Conservation (phyloP, 208 protist genomes). For the Trypanosoma lewisi region DNA sequence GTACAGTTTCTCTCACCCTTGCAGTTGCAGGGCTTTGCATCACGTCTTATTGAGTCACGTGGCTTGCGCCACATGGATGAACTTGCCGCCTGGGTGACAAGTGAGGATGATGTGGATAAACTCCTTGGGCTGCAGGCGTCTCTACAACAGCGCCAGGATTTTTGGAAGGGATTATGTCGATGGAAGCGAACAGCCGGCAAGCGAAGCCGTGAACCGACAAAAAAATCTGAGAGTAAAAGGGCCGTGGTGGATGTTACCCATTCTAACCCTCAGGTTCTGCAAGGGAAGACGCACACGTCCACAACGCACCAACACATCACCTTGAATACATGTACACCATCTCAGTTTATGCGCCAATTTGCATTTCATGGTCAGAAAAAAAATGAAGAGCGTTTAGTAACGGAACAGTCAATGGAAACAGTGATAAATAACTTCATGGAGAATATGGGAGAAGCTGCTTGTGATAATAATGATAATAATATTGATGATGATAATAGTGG, state of each 20-base stretch:
- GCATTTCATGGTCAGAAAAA: constrained; percentile 18
- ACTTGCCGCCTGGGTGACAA: constrained; percentile 30
- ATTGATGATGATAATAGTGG: too few relatives aligned
- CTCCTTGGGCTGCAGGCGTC: constrained; percentile 61
- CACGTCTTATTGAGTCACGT: constrained; percentile 34
- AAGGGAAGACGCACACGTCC: too few relatives aligned
- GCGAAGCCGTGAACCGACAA: constrained; percentile 16
- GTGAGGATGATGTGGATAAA: constrained; percentile 33
- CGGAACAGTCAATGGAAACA: neutral
- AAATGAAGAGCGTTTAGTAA: neutral
- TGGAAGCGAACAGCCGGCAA: constrained; percentile 37
- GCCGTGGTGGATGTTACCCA: neutral
- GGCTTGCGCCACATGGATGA: constrained; percentile 42
- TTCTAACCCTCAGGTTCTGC: neutral
- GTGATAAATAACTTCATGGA: neutral
- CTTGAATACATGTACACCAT: constrained; percentile 12
- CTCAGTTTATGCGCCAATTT: constrained; percentile 28
- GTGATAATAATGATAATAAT: too few relatives aligned
- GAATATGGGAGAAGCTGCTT: neutral
- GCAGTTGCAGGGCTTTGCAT: constrained; percentile 75
- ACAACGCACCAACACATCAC: neutral
- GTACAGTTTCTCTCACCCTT: constrained; percentile 70
- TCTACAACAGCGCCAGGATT: constrained; percentile 49
- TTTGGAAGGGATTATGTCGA: constrained; percentile 53
- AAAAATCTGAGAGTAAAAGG: constrained; percentile 8